A percentile compares a stretch with the other conserved stretches of the same genome.
These are phyloP conservation scores for Oidium heveae DNA, from an alignment of 2,329 filamentous ascomycete species.

Conservation along the genomic window DNA sequence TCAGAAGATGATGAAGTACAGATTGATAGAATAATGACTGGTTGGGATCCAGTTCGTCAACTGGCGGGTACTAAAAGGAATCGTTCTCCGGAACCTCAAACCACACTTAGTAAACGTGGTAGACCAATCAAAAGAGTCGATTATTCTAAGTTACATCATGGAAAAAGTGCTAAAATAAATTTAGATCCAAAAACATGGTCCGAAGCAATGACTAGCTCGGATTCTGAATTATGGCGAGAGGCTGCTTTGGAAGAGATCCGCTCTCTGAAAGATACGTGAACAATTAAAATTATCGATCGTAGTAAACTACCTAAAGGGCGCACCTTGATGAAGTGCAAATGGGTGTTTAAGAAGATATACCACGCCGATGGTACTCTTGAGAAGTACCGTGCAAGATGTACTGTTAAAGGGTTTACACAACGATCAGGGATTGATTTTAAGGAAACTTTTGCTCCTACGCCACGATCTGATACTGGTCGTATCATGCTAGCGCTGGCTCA, in stretches of 20 bases:
- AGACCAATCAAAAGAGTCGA: not conserved
- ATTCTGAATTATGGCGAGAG: not conserved
- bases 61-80: not conserved
- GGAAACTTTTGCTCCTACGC: not conserved
- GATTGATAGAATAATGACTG: not conserved
- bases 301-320: not conserved
- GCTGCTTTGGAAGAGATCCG: not conserved
- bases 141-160: not conserved
- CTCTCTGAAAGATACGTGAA: not conserved
- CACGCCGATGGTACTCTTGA: not conserved
- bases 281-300: not conserved
- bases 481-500: not conserved
- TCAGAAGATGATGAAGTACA: not conserved
- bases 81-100: not conserved
- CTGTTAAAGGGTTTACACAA: not conserved
- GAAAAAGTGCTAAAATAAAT: not conserved
- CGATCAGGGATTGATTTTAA: not conserved
- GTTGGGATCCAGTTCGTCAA: not conserved
- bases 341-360: not conserved
- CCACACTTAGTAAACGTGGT: not conserved
- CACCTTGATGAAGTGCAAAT: not conserved
- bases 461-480: not conserved
- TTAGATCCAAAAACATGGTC: not conserved
- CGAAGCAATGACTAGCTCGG: not conserved
- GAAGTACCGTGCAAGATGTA: not conserved